phyloP scores from a whole-genome alignment of 176 grass and related monocot species.

The Phoenix roebelenii region DNA sequence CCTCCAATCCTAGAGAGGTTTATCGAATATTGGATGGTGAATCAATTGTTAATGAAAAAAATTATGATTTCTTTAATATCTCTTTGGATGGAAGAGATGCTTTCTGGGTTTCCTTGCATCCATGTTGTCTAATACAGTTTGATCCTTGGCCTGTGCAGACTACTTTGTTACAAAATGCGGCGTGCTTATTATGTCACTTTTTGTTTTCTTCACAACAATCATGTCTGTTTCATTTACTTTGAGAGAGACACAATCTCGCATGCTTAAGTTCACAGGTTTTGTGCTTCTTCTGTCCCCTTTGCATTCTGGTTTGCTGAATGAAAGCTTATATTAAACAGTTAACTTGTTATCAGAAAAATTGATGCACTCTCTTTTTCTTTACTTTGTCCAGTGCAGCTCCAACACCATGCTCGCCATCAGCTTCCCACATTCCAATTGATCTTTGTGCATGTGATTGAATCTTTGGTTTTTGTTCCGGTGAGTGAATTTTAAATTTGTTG shows the following conservation, averaged over 20 bases:
- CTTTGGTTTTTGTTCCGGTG: constrained; percentile 97
- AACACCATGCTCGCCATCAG: constrained; percentile 91
- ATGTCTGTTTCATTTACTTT: constrained; percentile 99
- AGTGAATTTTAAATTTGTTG: constrained; percentile 10
- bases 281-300: constrained; percentile 14
- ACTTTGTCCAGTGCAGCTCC: constrained; percentile 90
- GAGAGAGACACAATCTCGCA: constrained; percentile 93
- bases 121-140: constrained; percentile 23
- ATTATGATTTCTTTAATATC: too few species aligned
- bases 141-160: constrained; percentile 45
- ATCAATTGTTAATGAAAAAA: too few species aligned
- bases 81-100: too few species aligned
- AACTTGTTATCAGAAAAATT: background rate
- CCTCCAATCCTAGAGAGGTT: too few species aligned
- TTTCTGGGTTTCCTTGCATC: too few species aligned
- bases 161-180: constrained; percentile 97
- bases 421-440: constrained; percentile 97
- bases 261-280: constrained; percentile 96
- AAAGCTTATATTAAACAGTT: background rate
- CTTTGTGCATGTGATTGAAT: constrained; percentile 96
- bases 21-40: too few species aligned
- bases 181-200: constrained; percentile 94
- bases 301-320: background rate
- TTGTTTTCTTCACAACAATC: constrained; percentile 98
- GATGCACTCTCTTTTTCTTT: constrained; percentile 12